Base-by-base conservation (phyloP, 345 rosid genomes). In the Moringa oleifera region DNA sequence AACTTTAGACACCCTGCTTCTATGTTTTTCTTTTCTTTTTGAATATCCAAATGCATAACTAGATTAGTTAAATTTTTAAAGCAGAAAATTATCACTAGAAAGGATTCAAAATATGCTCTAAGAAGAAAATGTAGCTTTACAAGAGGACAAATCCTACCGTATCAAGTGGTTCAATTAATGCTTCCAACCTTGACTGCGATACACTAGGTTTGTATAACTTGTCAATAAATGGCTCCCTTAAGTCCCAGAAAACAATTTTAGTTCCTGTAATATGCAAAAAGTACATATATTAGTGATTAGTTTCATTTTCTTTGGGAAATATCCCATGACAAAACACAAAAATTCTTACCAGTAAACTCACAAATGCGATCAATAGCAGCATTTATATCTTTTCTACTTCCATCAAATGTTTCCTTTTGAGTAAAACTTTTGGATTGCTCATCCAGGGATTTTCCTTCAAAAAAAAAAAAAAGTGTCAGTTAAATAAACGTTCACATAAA, bases 171-270 rank as follows among this genome's bases (percentile, higher is more conserved):
- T 90, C 98, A 52, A 90, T 78, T 53, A 90, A 56, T 62, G 81
- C 80, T 82, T 90, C 98, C 80, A 93, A 64, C 77, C 98, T 79
- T 18, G 85, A 79, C 49, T 85, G 91, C 53, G 86, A 71, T 69
- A 88, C 95, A 59, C 69, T 84, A 36, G 91, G 89, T 76, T 83
- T 90, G 68, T 93, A 93, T 67, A 93, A 63, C 69, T 88, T 74
- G 63, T 93, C 92, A 25, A 93, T 83, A 75, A 93, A 82, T 46
- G 89, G 85, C 68, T 84, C 97, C 84, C 86, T 78, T 73, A 93
- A 72, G 81, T 93, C 97, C 73, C 85, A 93, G 78, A 93, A 93
- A 67, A 93, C 75, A 68, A 89, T 86, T 75, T 90, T 93, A 53
- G 90, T 93, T 68, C 97, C 98, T 90, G 92, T 74, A 86, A 52